Base-by-base conservation (phyloP, 371 early-diverging fungal genomes). In the Mortierella sp. region DNA sequence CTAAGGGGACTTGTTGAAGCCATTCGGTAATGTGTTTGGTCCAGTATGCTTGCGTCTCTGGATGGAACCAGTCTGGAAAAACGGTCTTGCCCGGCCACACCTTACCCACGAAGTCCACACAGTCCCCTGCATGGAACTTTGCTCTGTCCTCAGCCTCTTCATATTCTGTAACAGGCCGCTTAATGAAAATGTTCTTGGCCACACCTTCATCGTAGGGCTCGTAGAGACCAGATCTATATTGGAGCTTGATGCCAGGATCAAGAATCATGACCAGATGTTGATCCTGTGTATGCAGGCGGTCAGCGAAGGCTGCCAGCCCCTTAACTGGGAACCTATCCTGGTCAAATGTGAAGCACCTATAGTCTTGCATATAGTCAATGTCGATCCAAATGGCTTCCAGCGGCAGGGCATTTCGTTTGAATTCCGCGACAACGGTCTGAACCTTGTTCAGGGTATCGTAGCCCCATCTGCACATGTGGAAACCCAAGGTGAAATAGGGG, bases 401-500 rank as follows among this genome's bases (percentile, higher is more conserved):
- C 6, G 93, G 93, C 41, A 92, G 82, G 7, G 72, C 60, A 55
- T 82, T 58, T 39, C 81, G 79, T 27, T 83, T 79, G 56, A 87
- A 85, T 26, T 80, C 79, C 6, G 71, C 67, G 34, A 84, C 83
- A 14, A 92, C 87, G 7, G 68, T 59, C 63, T 83, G 76, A 32
- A 89, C 88, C 37, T 82, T 83, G 15, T 80, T 78, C 49, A 89
- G 70, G 48, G 80, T 81, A 4, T 82, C 56, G 64, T 91, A 92
- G 48, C 91, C 91, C 81, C 86, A 92, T 51, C 92, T 84, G 60
- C 91, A 90, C 53, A 92, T 89, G 50, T 92, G 91, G 64, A 83
- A 84, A 0, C 68, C 68, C 48, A 60, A 50, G 14, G 60, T 26
- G 48, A 63, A 67, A 27, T 70, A 63, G 50, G 75, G 67, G 31